Evolutionary conservation across 257 asterid species (phyloP).

Genomic region (Knoxia roxburghii): DNA sequence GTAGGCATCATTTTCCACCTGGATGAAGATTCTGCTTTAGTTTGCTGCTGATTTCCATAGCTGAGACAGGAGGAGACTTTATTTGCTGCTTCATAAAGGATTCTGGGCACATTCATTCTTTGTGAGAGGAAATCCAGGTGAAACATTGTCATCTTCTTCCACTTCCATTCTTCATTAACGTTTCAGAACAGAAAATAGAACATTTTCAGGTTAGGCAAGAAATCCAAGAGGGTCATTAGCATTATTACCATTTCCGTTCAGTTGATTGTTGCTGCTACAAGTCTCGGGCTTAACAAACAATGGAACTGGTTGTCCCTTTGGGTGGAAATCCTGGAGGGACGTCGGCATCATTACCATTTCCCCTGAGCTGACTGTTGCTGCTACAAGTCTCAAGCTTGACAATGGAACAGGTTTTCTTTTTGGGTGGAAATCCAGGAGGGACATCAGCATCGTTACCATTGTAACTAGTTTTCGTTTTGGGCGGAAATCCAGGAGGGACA

Average conservation of each 20-base stretch:
- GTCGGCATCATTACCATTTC: background rate
- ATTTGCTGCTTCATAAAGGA: background rate
- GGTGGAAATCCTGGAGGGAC: too few species aligned
- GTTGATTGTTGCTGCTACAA: background rate
- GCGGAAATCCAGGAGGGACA: background rate
- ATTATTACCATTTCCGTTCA: background rate
- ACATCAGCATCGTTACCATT: conserved; percentile 1
- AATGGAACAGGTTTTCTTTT: background rate
- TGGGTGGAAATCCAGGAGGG: conserved; percentile 20
- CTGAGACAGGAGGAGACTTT: background rate
- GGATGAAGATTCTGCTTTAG: background rate
- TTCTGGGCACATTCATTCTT: background rate
- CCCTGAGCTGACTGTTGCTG: background rate
- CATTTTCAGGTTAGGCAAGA: background rate
- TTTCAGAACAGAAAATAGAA: background rate
- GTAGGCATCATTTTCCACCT: background rate
- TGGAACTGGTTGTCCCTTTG: background rate
- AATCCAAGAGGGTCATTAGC: background rate
- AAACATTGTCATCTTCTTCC: background rate
- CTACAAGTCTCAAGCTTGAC: background rate
- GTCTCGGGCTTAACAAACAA: background rate
- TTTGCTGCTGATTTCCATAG: background rate
- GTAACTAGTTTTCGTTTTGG: background rate
- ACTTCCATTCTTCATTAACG: background rate
- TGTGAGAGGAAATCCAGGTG: background rate